Evolutionary conservation across 2,329 filamentous ascomycete species (phyloP).

Genomic region (Fusarium verrucosum): DNA sequence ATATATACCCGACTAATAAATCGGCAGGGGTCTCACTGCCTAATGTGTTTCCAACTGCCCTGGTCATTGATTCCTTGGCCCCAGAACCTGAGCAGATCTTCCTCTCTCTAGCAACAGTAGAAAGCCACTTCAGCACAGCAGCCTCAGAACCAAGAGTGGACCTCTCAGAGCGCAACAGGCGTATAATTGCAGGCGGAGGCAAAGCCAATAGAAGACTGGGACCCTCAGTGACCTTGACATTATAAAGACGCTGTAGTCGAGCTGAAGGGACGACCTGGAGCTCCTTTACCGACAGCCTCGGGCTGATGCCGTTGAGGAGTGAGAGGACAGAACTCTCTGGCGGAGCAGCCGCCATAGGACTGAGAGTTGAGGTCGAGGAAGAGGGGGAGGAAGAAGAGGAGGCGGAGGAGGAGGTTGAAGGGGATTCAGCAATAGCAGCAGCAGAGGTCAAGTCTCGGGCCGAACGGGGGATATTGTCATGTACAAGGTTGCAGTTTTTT

Average conservation of each 20-base stretch:
- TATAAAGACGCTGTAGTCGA: conserved; percentile 55
- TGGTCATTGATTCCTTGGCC: conserved; percentile 6
- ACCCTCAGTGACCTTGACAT: conserved; percentile 54
- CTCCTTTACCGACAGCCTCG: conserved; percentile 39
- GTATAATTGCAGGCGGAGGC: conserved; percentile 54
- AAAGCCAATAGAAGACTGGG: conserved; percentile 54
- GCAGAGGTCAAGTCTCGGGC: conserved; percentile 40
- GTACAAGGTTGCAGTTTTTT: conserved; percentile 43
- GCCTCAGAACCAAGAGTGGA: conserved; percentile 57
- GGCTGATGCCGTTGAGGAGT: conserved; percentile 39
- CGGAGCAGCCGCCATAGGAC: conserved; percentile 36
- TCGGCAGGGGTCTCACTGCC: conserved; percentile 2
- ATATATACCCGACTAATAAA: conserved; percentile 49
- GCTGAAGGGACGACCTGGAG: conserved; percentile 48
- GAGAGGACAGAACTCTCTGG: conserved; percentile 42
- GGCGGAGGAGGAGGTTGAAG: neutral
- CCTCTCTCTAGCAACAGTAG: conserved; percentile 34
- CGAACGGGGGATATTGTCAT: conserved; percentile 40
- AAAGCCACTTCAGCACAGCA: conserved; percentile 57
- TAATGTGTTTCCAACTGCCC: neutral
- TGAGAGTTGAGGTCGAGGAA: conserved; percentile 16
- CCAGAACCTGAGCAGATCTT: conserved; percentile 8
- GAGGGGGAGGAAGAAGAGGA: neutral
- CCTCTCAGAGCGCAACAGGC: conserved; percentile 59
- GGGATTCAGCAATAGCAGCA: conserved; percentile 8